Conservation (phyloP, 331 rosid genomes). For the Dryas integrifolia region DNA sequence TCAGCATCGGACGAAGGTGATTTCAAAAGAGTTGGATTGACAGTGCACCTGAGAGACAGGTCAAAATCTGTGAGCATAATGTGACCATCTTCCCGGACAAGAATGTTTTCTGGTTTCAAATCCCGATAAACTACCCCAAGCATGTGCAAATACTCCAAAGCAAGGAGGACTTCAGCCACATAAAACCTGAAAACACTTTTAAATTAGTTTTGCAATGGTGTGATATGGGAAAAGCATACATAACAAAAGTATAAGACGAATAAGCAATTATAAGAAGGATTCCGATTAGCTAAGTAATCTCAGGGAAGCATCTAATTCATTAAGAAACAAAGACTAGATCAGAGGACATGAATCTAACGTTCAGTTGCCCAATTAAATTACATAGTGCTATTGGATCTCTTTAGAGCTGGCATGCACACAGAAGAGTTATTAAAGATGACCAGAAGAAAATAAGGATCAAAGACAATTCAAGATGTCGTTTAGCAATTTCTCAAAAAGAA, state of each 20-base stretch:
- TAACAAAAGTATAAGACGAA: neutral
- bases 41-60: slow-evolving; percentile 82
- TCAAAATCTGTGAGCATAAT: slow-evolving; percentile 99
- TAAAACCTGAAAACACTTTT: slow-evolving; percentile 59
- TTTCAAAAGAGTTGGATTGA: slow-evolving; percentile 76
- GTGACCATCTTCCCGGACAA: slow-evolving; percentile 96
- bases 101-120: slow-evolving; percentile 93
- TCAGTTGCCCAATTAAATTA: slow-evolving; percentile 4
- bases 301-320: neutral
- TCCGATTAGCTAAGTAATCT: neutral
- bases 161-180: slow-evolving; percentile 96
- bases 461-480: neutral
- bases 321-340: neutral
- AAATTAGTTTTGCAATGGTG: neutral
- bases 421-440: neutral
- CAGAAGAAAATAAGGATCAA: neutral
- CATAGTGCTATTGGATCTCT: neutral
- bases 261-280: neutral
- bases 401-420: neutral
- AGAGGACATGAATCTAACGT: neutral
- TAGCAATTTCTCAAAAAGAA: neutral
- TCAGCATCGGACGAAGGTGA: slow-evolving; percentile 49
- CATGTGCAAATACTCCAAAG: slow-evolving; percentile 97
- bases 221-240: neutral
- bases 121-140: slow-evolving; percentile 96